These are phyloP conservation scores for Trichoderma hamatum DNA, from an alignment of 2,329 filamentous ascomycete species.

Conservation along the genomic window DNA sequence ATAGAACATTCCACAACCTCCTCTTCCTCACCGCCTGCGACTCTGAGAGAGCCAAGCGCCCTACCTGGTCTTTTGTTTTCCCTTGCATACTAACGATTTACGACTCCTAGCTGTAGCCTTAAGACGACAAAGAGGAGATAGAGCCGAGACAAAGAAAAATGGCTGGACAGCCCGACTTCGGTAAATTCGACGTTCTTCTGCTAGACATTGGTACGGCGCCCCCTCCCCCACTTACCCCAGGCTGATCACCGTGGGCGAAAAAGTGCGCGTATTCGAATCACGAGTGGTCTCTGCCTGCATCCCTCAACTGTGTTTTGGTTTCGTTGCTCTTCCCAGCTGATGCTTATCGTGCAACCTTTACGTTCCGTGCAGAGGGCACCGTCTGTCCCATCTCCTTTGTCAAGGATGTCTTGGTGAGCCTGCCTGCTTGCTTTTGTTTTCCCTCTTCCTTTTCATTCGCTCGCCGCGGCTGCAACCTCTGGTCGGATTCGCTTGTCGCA, in stretches of 20 bases:
- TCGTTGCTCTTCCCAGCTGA: slow-evolving; percentile 18
- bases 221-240: slow-evolving; percentile 20
- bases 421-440: background rate
- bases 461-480: slow-evolving; percentile 26
- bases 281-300: slow-evolving; percentile 6
- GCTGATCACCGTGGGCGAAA: slow-evolving; percentile 16
- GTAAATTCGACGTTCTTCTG: slow-evolving; percentile 39
- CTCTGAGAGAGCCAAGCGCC: background rate
- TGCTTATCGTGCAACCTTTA: slow-evolving; percentile 26
- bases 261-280: slow-evolving; percentile 14
- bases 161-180: slow-evolving; percentile 34
- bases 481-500: slow-evolving; percentile 25
- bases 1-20: slow-evolving; percentile 12
- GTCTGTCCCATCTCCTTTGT: slow-evolving; percentile 84
- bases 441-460: slow-evolving; percentile 31
- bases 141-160: background rate
- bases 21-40: slow-evolving; percentile 14
- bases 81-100: background rate
- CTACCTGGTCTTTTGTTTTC: background rate
- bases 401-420: slow-evolving; percentile 76
- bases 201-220: slow-evolving; percentile 43
- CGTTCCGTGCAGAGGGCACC: slow-evolving; percentile 66
- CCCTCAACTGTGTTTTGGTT: background rate
- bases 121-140: background rate
- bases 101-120: background rate